These are phyloP conservation scores for Cymbopogon citratus DNA, from an alignment of 176 grass and related monocot species.

Conservation along the genomic window DNA sequence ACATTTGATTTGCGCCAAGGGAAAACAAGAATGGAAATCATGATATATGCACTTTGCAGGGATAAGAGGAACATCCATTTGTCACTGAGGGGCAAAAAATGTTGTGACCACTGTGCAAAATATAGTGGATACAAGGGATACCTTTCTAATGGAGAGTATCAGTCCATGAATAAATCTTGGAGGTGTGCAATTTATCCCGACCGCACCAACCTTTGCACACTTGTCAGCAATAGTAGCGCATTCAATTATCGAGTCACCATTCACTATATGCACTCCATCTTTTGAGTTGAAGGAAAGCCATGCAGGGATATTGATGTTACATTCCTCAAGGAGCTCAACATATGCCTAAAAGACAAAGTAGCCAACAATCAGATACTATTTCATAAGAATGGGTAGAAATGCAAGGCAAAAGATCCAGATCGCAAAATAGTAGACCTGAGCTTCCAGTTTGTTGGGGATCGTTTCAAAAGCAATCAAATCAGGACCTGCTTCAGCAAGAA, in stretches of 20 bases:
- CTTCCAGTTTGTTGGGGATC: constrained; percentile 96
- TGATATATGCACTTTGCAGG: neutral
- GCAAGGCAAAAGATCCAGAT: neutral
- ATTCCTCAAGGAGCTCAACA: constrained; percentile 81
- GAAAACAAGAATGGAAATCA: neutral
- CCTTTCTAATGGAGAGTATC: constrained; percentile 71
- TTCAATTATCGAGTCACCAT: constrained; percentile 75
- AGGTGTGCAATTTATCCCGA: constrained; percentile 97
- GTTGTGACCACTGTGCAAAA: neutral
- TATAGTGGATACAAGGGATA: constrained; percentile 12
- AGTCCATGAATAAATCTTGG: constrained; percentile 88
- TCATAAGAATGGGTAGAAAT: constrained; percentile 9
- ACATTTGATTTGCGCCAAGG: neutral
- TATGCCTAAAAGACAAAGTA: constrained; percentile 56
- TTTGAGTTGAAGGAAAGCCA: constrained; percentile 99
- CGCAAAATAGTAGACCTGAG: constrained; percentile 46
- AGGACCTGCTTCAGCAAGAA: constrained; percentile 71
- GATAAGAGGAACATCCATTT: neutral
- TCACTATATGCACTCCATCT: constrained; percentile 79
- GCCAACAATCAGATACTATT: constrained; percentile 8
- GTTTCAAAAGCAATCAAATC: constrained; percentile 97
- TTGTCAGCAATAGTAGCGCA: constrained; percentile 69
- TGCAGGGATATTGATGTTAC: constrained; percentile 67
- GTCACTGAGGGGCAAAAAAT: neutral
- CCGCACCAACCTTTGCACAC: constrained; percentile 60